Evolutionary conservation across 1,139 yeast species (phyloP).

Genomic region (Candida pseudoviswanathii): DNA sequence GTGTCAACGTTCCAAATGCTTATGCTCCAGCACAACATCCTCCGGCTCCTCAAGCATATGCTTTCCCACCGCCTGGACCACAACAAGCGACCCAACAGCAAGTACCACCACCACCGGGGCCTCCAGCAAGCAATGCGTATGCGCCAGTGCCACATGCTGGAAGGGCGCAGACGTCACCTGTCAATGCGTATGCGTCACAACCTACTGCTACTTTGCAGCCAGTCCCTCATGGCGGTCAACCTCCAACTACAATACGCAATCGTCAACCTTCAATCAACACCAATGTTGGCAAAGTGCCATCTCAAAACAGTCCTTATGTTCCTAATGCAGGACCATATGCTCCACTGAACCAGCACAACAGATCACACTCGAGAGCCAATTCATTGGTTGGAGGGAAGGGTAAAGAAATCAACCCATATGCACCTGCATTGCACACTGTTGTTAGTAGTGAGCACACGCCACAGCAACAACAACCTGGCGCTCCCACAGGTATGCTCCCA

Average conservation of each 20-base stretch:
- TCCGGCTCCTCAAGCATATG: constrained; percentile 5
- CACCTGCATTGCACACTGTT: constrained; percentile 36
- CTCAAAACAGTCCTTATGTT: constrained; percentile 41
- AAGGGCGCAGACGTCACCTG: not conserved
- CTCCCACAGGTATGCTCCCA: constrained; percentile 11
- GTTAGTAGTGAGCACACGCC: constrained; percentile 15
- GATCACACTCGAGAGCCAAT: constrained; percentile 45
- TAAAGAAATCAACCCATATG: constrained; percentile 48
- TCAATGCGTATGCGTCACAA: constrained; percentile 4
- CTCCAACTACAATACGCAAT: constrained; percentile 6
- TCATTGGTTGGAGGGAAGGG: constrained; percentile 47
- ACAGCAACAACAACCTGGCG: not conserved
- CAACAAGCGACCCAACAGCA: not conserved
- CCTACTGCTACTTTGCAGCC: constrained; percentile 14
- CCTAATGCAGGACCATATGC: constrained; percentile 53
- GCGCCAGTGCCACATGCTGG: constrained; percentile 5
- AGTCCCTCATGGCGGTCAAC: constrained; percentile 6
- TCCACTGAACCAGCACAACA: constrained; percentile 35
- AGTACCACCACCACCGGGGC: constrained; percentile 4
- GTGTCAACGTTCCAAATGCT: constrained; percentile 16
- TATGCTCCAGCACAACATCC: constrained; percentile 9
- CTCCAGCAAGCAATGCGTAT: constrained; percentile 7
- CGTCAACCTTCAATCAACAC: constrained; percentile 21
- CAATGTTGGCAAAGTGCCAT: constrained; percentile 19
- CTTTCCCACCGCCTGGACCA: constrained; percentile 8